Evolutionary conservation across 208 protist genomes (phyloP).

Genomic region (Trypanosoma caninum): DNA sequence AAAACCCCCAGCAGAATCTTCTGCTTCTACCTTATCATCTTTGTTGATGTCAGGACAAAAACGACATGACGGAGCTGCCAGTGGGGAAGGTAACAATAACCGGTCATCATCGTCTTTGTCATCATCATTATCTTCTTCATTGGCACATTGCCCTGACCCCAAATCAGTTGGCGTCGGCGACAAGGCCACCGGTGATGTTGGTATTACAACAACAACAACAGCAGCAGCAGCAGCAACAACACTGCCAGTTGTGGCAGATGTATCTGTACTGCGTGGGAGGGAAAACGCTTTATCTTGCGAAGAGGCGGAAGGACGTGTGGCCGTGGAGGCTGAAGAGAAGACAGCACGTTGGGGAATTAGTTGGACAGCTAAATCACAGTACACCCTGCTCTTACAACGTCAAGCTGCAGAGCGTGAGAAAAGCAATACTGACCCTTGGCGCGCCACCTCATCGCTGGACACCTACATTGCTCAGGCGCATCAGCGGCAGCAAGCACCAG

Average conservation of each 20-base stretch:
- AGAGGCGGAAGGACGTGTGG: slow-evolving; percentile 19
- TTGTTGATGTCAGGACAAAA: neutral
- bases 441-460: slow-evolving; percentile 1
- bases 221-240: neutral
- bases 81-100: too few species aligned
- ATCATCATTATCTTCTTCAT: slow-evolving; percentile 1
- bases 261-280: neutral
- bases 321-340: slow-evolving; percentile 36
- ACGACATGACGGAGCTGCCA: neutral
- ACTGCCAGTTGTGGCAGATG: neutral
- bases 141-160: neutral
- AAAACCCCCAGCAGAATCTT: too few species aligned
- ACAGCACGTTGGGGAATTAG: slow-evolving; percentile 34
- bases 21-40: neutral
- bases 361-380: slow-evolving; percentile 54
- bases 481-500: neutral
- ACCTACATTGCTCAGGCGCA: slow-evolving; percentile 1
- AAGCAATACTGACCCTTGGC: neutral
- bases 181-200: neutral
- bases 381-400: slow-evolving; percentile 32
- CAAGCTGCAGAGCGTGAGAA: slow-evolving; percentile 6
- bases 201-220: neutral
- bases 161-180: neutral
- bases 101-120: slow-evolving; percentile 2
- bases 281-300: slow-evolving; percentile 16